phyloP scores from a whole-genome alignment of 306 rosid species.

The Dicorynia guianensis region DNA sequence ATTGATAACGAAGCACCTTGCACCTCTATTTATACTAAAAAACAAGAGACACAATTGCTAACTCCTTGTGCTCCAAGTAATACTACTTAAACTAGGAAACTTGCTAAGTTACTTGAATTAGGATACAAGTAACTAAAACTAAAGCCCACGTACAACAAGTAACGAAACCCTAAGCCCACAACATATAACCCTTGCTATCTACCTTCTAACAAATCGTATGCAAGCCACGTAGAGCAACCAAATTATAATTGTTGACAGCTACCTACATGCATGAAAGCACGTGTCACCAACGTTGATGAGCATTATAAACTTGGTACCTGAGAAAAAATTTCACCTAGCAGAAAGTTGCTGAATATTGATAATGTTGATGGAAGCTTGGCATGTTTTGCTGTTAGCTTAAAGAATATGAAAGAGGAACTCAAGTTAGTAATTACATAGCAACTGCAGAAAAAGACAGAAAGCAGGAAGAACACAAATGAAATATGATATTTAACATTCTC shows the following conservation, averaged over 20 bases:
- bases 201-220: too few species aligned
- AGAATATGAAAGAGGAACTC: constrained; percentile 42
- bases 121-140: too few species aligned
- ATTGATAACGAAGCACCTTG: too few species aligned
- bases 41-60: too few species aligned
- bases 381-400: constrained; percentile 74
- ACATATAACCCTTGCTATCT: too few species aligned
- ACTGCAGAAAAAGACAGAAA: background rate
- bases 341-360: constrained; percentile 88
- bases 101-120: too few species aligned
- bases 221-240: background rate
- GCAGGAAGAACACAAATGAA: background rate
- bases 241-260: background rate
- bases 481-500: background rate
- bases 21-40: too few species aligned
- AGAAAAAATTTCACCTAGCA: constrained; percentile 92
- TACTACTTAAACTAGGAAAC: too few species aligned
- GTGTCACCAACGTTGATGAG: background rate
- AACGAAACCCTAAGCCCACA: too few species aligned
- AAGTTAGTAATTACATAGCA: constrained; percentile 20
- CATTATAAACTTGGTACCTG: constrained; percentile 63
- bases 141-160: too few species aligned
- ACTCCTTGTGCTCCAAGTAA: too few species aligned
- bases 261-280: background rate
- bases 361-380: constrained; percentile 84